phyloP scores from a whole-genome alignment of 352 stramenopile species.

The Phytopythium litorale region DNA sequence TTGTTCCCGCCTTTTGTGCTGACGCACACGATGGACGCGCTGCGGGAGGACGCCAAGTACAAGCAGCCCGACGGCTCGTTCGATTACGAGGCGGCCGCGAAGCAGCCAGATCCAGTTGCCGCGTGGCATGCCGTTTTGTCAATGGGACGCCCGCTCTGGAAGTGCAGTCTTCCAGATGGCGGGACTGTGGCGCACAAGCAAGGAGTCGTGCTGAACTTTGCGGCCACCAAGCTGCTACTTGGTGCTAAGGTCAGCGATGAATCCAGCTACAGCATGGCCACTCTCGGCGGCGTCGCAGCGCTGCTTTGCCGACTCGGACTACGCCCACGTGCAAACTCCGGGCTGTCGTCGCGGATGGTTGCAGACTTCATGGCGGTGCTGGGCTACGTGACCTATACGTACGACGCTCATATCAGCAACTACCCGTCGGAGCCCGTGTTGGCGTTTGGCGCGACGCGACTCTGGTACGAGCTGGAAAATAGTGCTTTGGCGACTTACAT shows the following conservation, averaged over 20 bases:
- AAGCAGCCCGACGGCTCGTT: too few species aligned
- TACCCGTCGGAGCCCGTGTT: constrained; percentile 18
- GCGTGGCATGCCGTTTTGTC: too few species aligned
- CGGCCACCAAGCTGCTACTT: too few species aligned
- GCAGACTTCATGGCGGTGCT: constrained; percentile 23
- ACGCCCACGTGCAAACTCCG: constrained; percentile 9
- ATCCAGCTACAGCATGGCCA: constrained; percentile 6
- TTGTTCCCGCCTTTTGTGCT: neutral
- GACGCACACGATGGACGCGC: too few species aligned
- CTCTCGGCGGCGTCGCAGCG: constrained; percentile 16
- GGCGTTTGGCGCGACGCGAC: constrained; percentile 12
- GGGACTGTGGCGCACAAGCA: too few species aligned
- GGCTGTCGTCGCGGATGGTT: constrained; percentile 13
- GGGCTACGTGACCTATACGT: constrained; percentile 12
- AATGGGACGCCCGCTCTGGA: too few species aligned
- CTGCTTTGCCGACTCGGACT: constrained; percentile 23
- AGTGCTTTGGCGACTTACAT: constrained; percentile 9
- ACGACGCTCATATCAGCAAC: constrained; percentile 12
- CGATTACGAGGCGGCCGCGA: too few species aligned
- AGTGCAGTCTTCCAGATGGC: too few species aligned
- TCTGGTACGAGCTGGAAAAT: constrained; percentile 12
- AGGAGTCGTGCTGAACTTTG: too few species aligned
- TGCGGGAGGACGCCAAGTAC: too few species aligned
- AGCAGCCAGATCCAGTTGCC: too few species aligned
- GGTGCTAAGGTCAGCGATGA: too few species aligned